Conservation (phyloP, 2,329 filamentous ascomycete genomes). For the Beauveria brongniartii region DNA sequence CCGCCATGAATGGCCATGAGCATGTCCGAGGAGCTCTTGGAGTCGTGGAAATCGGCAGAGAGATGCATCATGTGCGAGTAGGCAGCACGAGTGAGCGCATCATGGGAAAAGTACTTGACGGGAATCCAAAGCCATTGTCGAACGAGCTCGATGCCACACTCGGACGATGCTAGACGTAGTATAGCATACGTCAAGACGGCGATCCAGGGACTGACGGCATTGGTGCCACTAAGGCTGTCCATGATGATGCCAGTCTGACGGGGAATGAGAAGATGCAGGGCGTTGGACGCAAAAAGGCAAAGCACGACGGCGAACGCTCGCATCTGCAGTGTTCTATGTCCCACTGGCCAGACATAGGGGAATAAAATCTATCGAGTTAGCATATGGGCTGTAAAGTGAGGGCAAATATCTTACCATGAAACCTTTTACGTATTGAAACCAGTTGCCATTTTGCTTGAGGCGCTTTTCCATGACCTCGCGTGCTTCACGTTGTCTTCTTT, state of each 20-base stretch:
- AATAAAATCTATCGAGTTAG: slow-evolving; percentile 53
- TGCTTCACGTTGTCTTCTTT: slow-evolving; percentile 42
- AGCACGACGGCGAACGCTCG: slow-evolving; percentile 58
- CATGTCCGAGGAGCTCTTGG: slow-evolving; percentile 51
- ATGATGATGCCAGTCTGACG: slow-evolving; percentile 74
- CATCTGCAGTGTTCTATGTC: slow-evolving; percentile 57
- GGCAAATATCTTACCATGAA: slow-evolving; percentile 45
- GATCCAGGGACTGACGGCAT: slow-evolving; percentile 41
- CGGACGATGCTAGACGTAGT: slow-evolving; percentile 44
- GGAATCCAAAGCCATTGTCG: slow-evolving; percentile 50
- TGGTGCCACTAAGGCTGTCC: slow-evolving; percentile 51
- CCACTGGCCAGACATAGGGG: slow-evolving; percentile 70
- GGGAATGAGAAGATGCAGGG: slow-evolving; percentile 70
- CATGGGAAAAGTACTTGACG: slow-evolving; percentile 48
- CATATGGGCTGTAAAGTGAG: neutral
- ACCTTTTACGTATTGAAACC: slow-evolving; percentile 67
- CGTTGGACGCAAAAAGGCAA: slow-evolving; percentile 62
- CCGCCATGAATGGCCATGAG: slow-evolving; percentile 49
- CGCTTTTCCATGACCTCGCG: slow-evolving; percentile 57
- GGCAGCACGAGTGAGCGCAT: slow-evolving; percentile 44
- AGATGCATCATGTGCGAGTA: slow-evolving; percentile 54
- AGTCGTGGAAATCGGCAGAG: slow-evolving; percentile 54
- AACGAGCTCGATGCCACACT: slow-evolving; percentile 45
- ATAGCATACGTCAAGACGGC: slow-evolving; percentile 44
- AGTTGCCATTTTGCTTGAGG: slow-evolving; percentile 66